Conservation (phyloP, 495 filamentous ascomycete species). For the Penicilliopsis zonata region DNA sequence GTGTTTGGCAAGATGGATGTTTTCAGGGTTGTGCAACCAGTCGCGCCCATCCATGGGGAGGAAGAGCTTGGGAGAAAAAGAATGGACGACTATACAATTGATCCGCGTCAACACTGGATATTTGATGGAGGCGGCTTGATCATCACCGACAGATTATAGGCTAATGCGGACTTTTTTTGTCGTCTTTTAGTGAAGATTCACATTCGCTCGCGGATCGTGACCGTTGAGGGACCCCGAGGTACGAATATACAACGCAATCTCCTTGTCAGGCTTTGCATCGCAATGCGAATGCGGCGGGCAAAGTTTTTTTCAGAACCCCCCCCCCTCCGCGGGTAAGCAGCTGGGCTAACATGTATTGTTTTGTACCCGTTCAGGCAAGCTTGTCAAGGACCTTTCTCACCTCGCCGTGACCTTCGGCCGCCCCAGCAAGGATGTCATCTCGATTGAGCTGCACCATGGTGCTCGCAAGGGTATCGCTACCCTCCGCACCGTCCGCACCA, state of each 20-base stretch:
- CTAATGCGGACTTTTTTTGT: constrained; percentile 23
- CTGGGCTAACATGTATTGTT: constrained; percentile 8
- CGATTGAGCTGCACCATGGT: constrained; percentile 96
- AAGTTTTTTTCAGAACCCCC: constrained; percentile 1
- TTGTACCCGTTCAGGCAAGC: constrained; percentile 53
- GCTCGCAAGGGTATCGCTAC: constrained; percentile 93
- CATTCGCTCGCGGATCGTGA: constrained; percentile 92
- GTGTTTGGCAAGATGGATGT: constrained; percentile 3
- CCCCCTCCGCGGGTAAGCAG: background rate
- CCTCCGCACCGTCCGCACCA: constrained; percentile 89
- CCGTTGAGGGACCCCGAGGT: constrained; percentile 90
- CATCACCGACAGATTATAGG: constrained; percentile 2
- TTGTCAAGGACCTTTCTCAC: constrained; percentile 91
- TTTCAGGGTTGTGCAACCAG: background rate
- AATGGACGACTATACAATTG: no score
- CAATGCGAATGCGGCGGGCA: no score
- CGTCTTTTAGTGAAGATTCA: constrained; percentile 67
- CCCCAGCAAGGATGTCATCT: constrained; percentile 69
- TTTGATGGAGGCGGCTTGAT: background rate
- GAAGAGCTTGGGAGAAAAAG: background rate
- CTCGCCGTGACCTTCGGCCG: constrained; percentile 89
- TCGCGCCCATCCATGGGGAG: background rate
- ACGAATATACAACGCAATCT: constrained; percentile 13
- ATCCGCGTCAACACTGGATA: no score
- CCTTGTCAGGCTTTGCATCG: background rate